These are phyloP conservation scores for Penicillium chermesinum DNA, from an alignment of 495 filamentous ascomycete species.

Conservation along the genomic window DNA sequence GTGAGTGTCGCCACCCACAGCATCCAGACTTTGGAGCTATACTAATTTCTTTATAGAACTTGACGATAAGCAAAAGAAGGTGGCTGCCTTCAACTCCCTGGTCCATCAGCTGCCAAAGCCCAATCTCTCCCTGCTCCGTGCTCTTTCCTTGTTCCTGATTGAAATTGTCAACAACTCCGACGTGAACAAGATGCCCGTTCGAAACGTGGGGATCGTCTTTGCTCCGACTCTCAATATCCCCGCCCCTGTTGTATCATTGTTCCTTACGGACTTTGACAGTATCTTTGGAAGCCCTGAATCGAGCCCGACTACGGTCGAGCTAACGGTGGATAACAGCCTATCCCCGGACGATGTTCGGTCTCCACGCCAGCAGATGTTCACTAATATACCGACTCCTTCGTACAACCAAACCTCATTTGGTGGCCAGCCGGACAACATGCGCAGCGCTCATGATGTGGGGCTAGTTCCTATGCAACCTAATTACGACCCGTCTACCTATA, in stretches of 20 bases:
- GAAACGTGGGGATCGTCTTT: slow-evolving; percentile 97
- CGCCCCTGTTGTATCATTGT: slow-evolving; percentile 86
- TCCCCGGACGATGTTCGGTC: slow-evolving; percentile 59
- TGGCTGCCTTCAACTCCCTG: slow-evolving; percentile 76
- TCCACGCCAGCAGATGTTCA: slow-evolving; percentile 64
- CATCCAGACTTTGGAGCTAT: slow-evolving; percentile 2
- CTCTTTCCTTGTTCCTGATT: slow-evolving; percentile 80
- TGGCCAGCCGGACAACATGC: slow-evolving; percentile 20
- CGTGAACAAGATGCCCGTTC: slow-evolving; percentile 95
- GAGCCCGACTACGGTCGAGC: slow-evolving; percentile 30
- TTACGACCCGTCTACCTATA: slow-evolving; percentile 42
- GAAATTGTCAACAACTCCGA: slow-evolving; percentile 84
- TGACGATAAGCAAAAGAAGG: slow-evolving; percentile 68
- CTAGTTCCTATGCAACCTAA: slow-evolving; percentile 58
- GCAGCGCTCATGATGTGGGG: slow-evolving; percentile 46
- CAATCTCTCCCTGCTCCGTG: slow-evolving; percentile 74
- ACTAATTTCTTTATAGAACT: slow-evolving; percentile 40
- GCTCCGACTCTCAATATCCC: slow-evolving; percentile 98
- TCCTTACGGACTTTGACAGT: slow-evolving; percentile 81
- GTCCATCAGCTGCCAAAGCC: slow-evolving; percentile 75
- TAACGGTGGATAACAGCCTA: slow-evolving; percentile 39
- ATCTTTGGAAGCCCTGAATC: slow-evolving; percentile 65
- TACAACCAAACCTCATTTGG: slow-evolving; percentile 59
- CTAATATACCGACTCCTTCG: slow-evolving; percentile 60
- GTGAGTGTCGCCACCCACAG: slow-evolving; percentile 48